Base-by-base conservation (phyloP, 352 stramenopile genomes). In the Phytophthora meadii region DNA sequence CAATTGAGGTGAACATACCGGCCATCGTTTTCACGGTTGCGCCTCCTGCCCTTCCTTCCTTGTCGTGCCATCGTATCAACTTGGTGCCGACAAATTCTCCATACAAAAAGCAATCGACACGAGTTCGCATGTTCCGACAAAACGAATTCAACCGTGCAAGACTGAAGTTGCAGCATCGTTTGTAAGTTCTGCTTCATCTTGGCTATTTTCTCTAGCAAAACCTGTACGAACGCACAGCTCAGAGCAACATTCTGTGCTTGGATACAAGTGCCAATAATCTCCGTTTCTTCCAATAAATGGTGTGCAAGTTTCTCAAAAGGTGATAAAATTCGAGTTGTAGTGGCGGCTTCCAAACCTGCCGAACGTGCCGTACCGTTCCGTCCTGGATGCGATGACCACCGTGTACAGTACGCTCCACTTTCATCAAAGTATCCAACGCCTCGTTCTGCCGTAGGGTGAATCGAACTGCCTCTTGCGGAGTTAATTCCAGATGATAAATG, bases 231-330 rank as follows among this genome's bases (percentile, higher is more conserved):
- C 4, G 80, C 81, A 14, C 82, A 76, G 15, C 73, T 79, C 11
- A 92, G 39, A 1, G 84, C 73, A 7, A 81, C 65, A 27, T 87
- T 92, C 47, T 85, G 84, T 14, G 84, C 78, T 54, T 93, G 78
- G 14, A 93, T 73, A 47, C 74, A 89, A 8, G 74, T 74, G 8
- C 81, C 76, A n/a, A 92, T 63, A 15, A 89, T 70, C 41, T 93
- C 84, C 3, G 72, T 89, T 39, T 93, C 84, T 74, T 93, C 84
- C 0, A 93, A 73, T 47, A 93, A 72, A 57, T 90, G 80, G 36
- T 93, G 84, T 3, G 77, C 59, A 3, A 93, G 67, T 49, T 88
- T 92, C 17, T 90, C 82, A 51, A 89, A 91, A 4, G 68, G 71
- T 11, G 82, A 93, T 9, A 88, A 42, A 15, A 65, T 30, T 56